These are phyloP conservation scores for Colletotrichum falcatum DNA, from an alignment of 2,329 filamentous ascomycete genomes.

Conservation along the genomic window DNA sequence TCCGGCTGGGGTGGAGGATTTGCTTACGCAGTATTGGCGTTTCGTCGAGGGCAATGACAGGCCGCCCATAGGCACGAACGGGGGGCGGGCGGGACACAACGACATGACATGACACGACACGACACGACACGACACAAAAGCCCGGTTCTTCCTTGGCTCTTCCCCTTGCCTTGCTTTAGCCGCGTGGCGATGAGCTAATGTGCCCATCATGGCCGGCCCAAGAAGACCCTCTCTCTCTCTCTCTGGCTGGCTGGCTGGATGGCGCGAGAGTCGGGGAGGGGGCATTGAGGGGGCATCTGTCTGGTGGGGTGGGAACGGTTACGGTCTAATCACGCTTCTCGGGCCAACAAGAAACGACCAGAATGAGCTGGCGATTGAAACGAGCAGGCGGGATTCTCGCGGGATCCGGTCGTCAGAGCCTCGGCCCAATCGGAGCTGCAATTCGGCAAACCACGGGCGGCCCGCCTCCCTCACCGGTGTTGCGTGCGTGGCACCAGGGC, in stretches of 20 bases:
- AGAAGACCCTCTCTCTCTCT: neutral
- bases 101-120: conserved; percentile 9
- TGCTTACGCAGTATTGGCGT: neutral
- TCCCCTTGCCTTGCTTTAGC: conserved; percentile 33
- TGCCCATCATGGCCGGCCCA: neutral
- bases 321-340: too few species aligned
- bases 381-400: conserved; percentile 29
- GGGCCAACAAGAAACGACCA: conserved; percentile 16
- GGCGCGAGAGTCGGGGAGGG: conserved; percentile 6
- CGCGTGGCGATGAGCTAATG: conserved; percentile 15
- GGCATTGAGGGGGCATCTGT: conserved; percentile 5
- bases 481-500: conserved; percentile 18
- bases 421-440: conserved; percentile 30
- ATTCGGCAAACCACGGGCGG: conserved; percentile 13
- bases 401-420: conserved; percentile 20
- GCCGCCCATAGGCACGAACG: conserved; percentile 7
- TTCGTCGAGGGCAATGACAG: conserved; percentile 5
- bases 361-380: conserved; percentile 22
- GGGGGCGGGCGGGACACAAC: too few species aligned
- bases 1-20: neutral
- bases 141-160: conserved; percentile 6
- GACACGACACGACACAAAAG: neutral
- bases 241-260: conserved; percentile 12
- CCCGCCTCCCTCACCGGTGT: neutral
- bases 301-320: conserved; percentile 11